phyloP scores from a whole-genome alignment of 208 protist genomes.

The Trichomonas gallinae region DNA sequence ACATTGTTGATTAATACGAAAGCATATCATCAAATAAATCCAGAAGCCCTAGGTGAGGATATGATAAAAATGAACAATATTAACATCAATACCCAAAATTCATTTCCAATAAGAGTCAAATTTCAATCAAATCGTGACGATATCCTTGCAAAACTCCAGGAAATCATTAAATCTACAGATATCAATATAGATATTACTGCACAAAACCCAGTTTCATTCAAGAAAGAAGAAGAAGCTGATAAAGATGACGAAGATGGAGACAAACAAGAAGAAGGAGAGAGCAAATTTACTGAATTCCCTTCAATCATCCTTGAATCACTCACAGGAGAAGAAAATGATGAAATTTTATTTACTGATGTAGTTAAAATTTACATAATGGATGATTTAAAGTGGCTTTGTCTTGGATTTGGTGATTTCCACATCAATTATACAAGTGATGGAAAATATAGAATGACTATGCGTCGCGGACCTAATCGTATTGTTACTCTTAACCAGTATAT shows the following conservation, averaged over 20 bases:
- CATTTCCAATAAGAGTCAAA: background rate
- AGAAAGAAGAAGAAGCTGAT: background rate
- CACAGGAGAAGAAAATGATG: background rate
- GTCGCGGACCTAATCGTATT: background rate
- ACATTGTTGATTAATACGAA: background rate
- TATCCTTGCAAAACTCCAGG: background rate
- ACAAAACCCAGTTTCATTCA: background rate
- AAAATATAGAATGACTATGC: background rate
- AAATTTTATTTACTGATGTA: background rate
- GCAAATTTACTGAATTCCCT: background rate
- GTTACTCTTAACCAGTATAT: background rate
- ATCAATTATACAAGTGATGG: background rate
- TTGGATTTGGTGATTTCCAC: background rate
- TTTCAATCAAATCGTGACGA: background rate
- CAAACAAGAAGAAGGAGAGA: background rate
- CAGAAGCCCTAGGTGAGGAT: background rate
- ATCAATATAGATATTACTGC: background rate
- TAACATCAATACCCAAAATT: background rate
- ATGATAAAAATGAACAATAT: background rate
- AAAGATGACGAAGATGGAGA: background rate
- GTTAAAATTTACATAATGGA: background rate
- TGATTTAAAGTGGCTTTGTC: background rate
- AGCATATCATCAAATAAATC: background rate
- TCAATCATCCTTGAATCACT: background rate
- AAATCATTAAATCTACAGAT: background rate